These are phyloP conservation scores for Aspergillus pseudotamarii DNA, from an alignment of 2,329 filamentous ascomycete species.

Conservation along the genomic window DNA sequence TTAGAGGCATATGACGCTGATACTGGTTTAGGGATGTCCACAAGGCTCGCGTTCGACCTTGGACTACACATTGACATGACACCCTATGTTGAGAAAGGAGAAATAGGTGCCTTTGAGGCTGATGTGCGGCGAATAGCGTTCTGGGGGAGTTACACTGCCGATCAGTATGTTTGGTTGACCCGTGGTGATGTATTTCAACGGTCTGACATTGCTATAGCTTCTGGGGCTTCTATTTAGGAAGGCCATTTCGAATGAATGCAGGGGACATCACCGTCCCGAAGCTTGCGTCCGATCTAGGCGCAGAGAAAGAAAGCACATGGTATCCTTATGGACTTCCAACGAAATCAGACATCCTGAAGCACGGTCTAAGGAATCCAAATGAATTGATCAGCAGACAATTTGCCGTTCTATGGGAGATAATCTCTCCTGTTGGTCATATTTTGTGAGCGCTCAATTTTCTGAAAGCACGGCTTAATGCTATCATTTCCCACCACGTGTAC, in stretches of 20 bases:
- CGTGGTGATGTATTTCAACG: not conserved
- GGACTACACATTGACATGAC: slow-evolving; percentile 47
- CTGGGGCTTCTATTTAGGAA: slow-evolving; percentile 48
- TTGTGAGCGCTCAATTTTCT: slow-evolving; percentile 28
- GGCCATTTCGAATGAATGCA: slow-evolving; percentile 46
- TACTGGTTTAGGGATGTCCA: slow-evolving; percentile 43
- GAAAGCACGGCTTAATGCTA: not conserved
- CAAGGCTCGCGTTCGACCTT: slow-evolving; percentile 50
- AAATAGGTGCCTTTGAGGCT: slow-evolving; percentile 43
- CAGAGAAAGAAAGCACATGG: slow-evolving; percentile 35
- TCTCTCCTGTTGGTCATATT: slow-evolving; percentile 47
- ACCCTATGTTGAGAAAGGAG: slow-evolving; percentile 42
- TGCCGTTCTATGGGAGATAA: slow-evolving; percentile 47
- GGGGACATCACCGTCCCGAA: slow-evolving; percentile 46
- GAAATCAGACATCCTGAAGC: slow-evolving; percentile 1
- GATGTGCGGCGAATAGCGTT: slow-evolving; percentile 45
- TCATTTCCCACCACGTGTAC: not conserved
- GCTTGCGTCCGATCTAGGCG: slow-evolving; percentile 32
- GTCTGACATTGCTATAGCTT: slow-evolving; percentile 30
- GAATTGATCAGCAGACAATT: slow-evolving; percentile 43
- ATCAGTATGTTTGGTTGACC: slow-evolving; percentile 33
- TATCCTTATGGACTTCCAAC: slow-evolving; percentile 31
- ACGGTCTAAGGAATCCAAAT: slow-evolving; percentile 31
- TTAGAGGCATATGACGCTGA: not conserved
- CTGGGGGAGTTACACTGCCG: slow-evolving; percentile 48